A percentile compares a stretch with the other conserved stretches of the same genome.
phyloP scores from a whole-genome alignment of 1,284 basidiomycete genomes.

The Ustilago vetiveriae region DNA sequence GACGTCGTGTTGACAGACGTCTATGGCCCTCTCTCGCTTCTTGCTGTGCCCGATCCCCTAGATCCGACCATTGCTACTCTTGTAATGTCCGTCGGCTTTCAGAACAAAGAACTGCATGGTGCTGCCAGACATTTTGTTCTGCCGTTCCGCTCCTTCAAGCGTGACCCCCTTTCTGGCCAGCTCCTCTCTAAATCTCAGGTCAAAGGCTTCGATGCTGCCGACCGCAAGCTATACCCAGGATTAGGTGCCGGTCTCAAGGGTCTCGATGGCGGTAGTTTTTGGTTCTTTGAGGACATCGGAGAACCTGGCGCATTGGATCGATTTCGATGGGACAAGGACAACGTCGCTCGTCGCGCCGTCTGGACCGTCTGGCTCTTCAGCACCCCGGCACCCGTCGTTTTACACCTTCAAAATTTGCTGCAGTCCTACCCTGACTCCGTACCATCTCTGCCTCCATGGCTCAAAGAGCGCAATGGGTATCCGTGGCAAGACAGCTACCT shows the following conservation, averaged over 20 bases:
- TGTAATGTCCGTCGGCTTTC: constrained; percentile 37
- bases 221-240: constrained; percentile 33
- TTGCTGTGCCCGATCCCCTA: constrained; percentile 37
- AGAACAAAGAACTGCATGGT: constrained; percentile 14
- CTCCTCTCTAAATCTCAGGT: constrained; percentile 17
- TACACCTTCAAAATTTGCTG: constrained; percentile 31
- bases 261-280: constrained; percentile 48
- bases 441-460: constrained; percentile 28
- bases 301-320: constrained; percentile 47
- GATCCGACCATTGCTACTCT: constrained; percentile 44
- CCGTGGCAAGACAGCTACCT: constrained; percentile 42
- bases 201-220: constrained; percentile 30
- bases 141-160: constrained; percentile 47
- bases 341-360: constrained; percentile 40
- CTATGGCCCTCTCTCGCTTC: constrained; percentile 39
- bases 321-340: constrained; percentile 26
- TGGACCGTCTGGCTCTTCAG: constrained; percentile 56
- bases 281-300: constrained; percentile 52
- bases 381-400: constrained; percentile 37
- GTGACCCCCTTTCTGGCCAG: constrained; percentile 14
- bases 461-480: constrained; percentile 24
- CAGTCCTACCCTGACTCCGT: constrained; percentile 23
- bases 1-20: constrained; percentile 37
- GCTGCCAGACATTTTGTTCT: constrained; percentile 40
- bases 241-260: constrained; percentile 46